A percentile compares a stretch with the other conserved stretches of the same genome.
Conservation (phyloP, 2,329 filamentous ascomycete genomes). For the Verticillium nubilum region DNA sequence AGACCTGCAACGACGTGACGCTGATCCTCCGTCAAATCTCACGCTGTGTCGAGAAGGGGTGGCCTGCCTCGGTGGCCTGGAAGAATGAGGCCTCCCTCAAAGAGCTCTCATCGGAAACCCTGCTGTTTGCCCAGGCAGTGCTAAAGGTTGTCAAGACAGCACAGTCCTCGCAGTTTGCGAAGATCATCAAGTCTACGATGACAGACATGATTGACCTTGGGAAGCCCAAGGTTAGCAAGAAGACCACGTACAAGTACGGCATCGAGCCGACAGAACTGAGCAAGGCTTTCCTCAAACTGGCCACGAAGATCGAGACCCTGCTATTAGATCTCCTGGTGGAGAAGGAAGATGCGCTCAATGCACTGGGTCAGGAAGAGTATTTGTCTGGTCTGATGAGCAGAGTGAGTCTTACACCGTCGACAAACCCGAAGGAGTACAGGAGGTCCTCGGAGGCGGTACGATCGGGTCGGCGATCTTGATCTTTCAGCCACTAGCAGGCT, state of each 20-base stretch:
- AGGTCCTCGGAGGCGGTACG: neutral
- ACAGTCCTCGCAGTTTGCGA: neutral
- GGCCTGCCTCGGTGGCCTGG: neutral
- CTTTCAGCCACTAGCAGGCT: neutral
- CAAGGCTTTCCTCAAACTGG: neutral
- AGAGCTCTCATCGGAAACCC: neutral
- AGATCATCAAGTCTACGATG: neutral
- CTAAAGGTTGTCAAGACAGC: neutral
- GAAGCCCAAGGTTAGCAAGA: neutral
- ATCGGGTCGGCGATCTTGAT: neutral
- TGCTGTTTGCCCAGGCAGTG: neutral
- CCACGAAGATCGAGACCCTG: neutral
- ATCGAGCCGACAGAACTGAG: neutral
- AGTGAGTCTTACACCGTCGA: neutral
- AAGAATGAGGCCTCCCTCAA: neutral
- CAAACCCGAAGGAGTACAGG: neutral
- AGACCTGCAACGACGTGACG: conserved; percentile 8
- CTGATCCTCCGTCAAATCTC: conserved; percentile 6
- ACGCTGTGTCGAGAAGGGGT: neutral
- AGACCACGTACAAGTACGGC: neutral
- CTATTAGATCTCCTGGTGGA: neutral
- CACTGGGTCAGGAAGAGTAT: neutral
- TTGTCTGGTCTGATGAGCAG: neutral
- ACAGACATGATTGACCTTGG: neutral
- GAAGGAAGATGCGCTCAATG: neutral